These are phyloP conservation scores for Penicillium brasilianum DNA, from an alignment of 2,329 filamentous ascomycete genomes.

Conservation along the genomic window DNA sequence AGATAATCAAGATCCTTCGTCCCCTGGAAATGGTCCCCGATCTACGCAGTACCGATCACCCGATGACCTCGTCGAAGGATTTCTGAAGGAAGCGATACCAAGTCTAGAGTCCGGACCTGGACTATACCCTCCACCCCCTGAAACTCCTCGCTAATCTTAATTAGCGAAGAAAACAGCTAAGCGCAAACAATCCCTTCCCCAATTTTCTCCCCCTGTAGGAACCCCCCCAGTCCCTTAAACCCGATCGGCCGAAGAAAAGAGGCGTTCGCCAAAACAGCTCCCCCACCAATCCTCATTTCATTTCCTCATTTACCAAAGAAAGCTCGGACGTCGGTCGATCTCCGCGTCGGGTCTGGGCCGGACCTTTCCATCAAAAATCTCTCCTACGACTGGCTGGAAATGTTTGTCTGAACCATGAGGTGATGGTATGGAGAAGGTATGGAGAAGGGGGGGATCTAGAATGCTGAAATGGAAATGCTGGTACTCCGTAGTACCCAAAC, in stretches of 20 bases:
- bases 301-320: neutral
- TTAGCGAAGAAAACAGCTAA: neutral
- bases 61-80: neutral
- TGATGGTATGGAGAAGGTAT: neutral
- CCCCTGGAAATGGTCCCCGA: neutral
- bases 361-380: too few species aligned
- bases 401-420: neutral
- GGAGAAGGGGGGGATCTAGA: too few species aligned
- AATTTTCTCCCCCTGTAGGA: too few species aligned
- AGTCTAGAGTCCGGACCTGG: neutral
- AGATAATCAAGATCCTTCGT: neutral
- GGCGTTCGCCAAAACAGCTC: neutral
- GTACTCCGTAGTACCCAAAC: too few species aligned
- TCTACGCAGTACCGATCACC: neutral
- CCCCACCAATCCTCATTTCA: neutral
- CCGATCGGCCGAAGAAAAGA: slow-evolving; percentile 1
- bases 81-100: neutral
- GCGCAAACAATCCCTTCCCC: too few species aligned
- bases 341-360: neutral
- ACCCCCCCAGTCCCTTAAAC: neutral
- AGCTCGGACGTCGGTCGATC: neutral
- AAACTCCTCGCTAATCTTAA: neutral
- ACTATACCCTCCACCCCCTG: neutral
- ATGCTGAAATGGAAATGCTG: too few species aligned
- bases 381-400: neutral